phyloP scores from a whole-genome alignment of 257 asterid species.

The Dorcoceras hygrometricum region DNA sequence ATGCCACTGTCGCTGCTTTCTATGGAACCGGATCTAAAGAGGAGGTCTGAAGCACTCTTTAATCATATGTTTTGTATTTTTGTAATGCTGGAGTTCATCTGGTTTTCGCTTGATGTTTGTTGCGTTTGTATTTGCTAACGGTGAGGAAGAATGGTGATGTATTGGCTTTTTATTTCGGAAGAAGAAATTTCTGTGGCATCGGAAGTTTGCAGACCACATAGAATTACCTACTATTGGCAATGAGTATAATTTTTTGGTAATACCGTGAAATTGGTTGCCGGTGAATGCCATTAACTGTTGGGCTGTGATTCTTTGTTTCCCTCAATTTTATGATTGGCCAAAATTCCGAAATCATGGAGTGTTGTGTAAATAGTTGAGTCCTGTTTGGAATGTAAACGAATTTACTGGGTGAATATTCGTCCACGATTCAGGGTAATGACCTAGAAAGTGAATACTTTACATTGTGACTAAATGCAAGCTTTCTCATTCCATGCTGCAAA shows the following conservation, averaged over 20 bases:
- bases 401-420: not conserved
- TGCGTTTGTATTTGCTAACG: not conserved
- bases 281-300: not conserved
- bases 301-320: not conserved
- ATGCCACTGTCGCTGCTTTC: conserved; percentile 89
- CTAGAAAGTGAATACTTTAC: not conserved
- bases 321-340: not conserved
- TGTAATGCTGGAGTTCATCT: too few species aligned
- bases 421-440: conserved; percentile 13
- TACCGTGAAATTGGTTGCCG: conserved; percentile 11
- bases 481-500: not conserved
- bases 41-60: conserved; percentile 51
- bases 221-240: not conserved
- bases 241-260: not conserved
- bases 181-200: not conserved
- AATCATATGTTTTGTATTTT: not conserved
- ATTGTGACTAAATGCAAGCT: conserved; percentile 7
- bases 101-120: not conserved
- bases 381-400: not conserved
- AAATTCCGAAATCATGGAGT: not conserved
- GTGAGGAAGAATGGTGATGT: not conserved
- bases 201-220: not conserved
- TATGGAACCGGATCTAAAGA: conserved; percentile 98
- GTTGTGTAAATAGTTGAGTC: not conserved
- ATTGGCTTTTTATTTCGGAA: not conserved